Evolutionary conservation across 177 flowering plant species (phyloP).

Genomic region (Tripterygium wilfordii): DNA sequence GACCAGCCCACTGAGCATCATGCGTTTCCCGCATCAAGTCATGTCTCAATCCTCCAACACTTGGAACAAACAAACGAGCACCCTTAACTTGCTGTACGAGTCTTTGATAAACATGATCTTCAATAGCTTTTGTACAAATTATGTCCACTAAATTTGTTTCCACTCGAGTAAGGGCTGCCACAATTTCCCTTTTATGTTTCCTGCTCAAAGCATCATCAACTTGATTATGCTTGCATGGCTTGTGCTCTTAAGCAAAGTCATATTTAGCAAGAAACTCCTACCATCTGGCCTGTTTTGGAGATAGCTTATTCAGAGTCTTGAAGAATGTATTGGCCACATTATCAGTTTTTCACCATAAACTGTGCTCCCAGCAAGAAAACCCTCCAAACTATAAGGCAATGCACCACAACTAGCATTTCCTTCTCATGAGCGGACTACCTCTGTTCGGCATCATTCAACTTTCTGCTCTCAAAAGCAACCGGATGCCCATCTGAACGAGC

Average conservation of each 20-base stretch:
- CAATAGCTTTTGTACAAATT: not conserved
- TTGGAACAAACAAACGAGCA: not conserved
- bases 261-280: conserved; percentile 3
- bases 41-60: not conserved
- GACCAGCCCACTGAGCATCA: conserved; percentile 11
- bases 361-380: not conserved
- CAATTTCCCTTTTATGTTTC: not conserved
- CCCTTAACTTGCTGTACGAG: too few species aligned
- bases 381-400: conserved; percentile 1
- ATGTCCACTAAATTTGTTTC: not conserved
- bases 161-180: too few species aligned
- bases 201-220: not conserved
- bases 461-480: conserved; percentile 5
- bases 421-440: conserved; percentile 6
- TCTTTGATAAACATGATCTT: too few species aligned
- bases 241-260: conserved; percentile 1
- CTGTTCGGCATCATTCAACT: not conserved
- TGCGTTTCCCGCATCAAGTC: conserved; percentile 5
- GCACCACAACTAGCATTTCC: conserved; percentile 2
- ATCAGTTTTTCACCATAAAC: not conserved
- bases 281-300: conserved; percentile 9
- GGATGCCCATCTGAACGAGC: conserved; percentile 1
- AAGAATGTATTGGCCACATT: conserved; percentile 11
- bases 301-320: conserved; percentile 7
- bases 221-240: not conserved